phyloP scores from a whole-genome alignment of 495 filamentous ascomycete species.

The Penicillium taxi region DNA sequence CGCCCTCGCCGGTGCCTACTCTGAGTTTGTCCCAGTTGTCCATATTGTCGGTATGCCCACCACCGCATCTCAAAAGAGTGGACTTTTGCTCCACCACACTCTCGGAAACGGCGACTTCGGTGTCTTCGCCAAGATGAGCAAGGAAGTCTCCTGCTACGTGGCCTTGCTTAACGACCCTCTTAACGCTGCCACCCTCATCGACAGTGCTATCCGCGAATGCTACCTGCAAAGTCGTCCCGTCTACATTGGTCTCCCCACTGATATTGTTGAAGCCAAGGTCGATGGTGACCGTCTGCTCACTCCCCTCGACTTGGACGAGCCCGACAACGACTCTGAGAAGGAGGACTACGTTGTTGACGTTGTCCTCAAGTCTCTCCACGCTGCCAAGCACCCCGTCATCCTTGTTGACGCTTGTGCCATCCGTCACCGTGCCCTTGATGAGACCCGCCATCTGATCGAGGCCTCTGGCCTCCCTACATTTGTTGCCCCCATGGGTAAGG shows the following conservation, averaged over 20 bases:
- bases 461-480: constrained; percentile 74
- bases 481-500: constrained; percentile 88
- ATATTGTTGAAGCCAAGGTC: constrained; percentile 74
- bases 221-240: constrained; percentile 67
- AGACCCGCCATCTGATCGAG: constrained; percentile 69
- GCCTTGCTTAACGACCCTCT: constrained; percentile 60
- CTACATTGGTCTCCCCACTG: constrained; percentile 79
- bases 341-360: constrained; percentile 82
- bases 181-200: constrained; percentile 67
- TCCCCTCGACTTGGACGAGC: constrained; percentile 57
- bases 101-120: constrained; percentile 86
- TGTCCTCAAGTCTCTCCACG: constrained; percentile 67
- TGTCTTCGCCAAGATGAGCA: constrained; percentile 75
- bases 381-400: constrained; percentile 69
- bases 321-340: constrained; percentile 59
- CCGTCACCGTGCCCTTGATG: constrained; percentile 65
- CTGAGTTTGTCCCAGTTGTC: constrained; percentile 53
- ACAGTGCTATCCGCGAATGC: constrained; percentile 72
- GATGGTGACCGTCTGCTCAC: constrained; percentile 62
- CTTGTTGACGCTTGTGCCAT: constrained; percentile 89
- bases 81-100: constrained; percentile 80
- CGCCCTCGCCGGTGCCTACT: constrained; percentile 58
- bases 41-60: constrained; percentile 59
- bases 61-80: constrained; percentile 42
- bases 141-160: constrained; percentile 59